Base-by-base conservation (phyloP, 305 asterid species). In the Caryopteris hybrid region DNA sequence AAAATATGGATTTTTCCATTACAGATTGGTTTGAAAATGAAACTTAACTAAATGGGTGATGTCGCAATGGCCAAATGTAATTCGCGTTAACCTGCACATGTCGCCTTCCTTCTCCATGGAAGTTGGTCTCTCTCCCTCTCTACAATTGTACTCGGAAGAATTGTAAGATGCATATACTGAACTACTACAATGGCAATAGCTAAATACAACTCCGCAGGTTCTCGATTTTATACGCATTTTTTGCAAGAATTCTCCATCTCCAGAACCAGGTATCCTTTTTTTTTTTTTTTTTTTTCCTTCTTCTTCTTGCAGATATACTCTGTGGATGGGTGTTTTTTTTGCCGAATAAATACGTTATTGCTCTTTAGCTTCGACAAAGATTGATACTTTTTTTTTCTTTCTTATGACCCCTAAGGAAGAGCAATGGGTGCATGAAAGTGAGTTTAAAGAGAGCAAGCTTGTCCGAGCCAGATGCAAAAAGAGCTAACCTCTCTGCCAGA, bases 401-500 rank as follows among this genome's bases (percentile, higher is more conserved):
- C 5, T 51, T 31, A 2, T 7, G 8, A 17, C 43, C 4, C 21
- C 18, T 11, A 66, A 86, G 92, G 75, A 81, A 78, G 79, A 79
- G 73, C 70, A 52, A 21, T 57, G 79, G 82, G 70, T 65, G 71
- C 69, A 42, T 80, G 6, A 54, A 20, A 74, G 75, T 77, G 74
- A 70, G 64, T 56, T 48, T 63, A 48, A 72, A 51, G 47, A 75
- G 46, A 78, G 79, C 82, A 21, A 83, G 75, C 14, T 72, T 78
- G 73, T 82, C 90, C 5, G 75, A 78, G 47, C 63, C 90, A 52
- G 84, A 78, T 78, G 88, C 71, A 8, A 89, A 77, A 74, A 88
- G 67, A 70, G 96, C 97, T 68, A 81, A 85, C 64, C 85, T 88
- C 53, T 76, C 83, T 57, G 97, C 92, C 8, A 71, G 79, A 64